Evolutionary conservation across 345 rosid genomes (phyloP).

Genomic region (Ricinus communis): DNA sequence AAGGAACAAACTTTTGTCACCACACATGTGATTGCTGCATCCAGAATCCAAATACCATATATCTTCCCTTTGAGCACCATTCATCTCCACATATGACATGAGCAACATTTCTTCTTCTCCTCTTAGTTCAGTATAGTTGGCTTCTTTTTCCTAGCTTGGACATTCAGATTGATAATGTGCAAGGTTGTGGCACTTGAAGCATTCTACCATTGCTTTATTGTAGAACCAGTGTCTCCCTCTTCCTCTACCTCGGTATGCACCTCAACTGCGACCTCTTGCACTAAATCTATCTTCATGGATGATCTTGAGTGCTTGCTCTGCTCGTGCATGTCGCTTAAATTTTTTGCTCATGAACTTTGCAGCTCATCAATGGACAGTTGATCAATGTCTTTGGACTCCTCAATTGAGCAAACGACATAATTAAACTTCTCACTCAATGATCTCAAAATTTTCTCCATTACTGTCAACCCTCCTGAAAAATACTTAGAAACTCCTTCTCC

Average conservation of each 20-base stretch:
- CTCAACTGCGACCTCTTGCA: constrained; percentile 4
- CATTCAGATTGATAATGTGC: constrained; percentile 1
- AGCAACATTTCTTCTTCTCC: neutral
- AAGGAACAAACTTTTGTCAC: neutral
- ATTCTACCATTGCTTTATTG: constrained; percentile 3
- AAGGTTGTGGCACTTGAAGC: constrained; percentile 6
- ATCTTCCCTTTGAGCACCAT: neutral
- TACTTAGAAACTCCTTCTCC: no score
- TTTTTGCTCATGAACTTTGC: neutral
- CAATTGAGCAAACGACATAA: no score
- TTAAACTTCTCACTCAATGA: no score
- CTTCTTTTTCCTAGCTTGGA: neutral
- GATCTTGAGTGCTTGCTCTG: no score
- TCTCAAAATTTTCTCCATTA: no score
- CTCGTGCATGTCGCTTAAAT: no score
- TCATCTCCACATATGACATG: neutral
- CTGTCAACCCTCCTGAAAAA: no score
- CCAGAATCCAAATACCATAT: neutral
- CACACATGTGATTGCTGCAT: no score
- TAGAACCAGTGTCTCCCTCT: neutral
- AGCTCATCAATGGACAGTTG: no score
- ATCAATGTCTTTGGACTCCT: no score
- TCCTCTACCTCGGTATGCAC: neutral
- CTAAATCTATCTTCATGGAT: neutral
- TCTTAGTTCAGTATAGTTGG: neutral